Evolutionary conservation across 2,329 filamentous ascomycete species (phyloP).

Genomic region (Pseudogymnoascus sp.): DNA sequence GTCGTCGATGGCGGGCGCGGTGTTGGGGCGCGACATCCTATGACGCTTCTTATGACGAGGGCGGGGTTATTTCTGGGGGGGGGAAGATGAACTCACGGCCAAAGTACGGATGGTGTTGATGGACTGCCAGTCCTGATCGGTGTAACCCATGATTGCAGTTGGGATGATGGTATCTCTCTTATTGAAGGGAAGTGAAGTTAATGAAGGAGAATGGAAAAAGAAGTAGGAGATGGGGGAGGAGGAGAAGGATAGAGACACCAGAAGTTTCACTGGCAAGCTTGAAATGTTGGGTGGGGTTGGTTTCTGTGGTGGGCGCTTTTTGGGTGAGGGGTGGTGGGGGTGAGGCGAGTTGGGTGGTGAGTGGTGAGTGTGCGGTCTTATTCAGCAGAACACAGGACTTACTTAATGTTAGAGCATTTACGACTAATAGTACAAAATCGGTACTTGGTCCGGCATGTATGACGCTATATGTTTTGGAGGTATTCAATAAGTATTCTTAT

Average conservation of each 20-base stretch:
- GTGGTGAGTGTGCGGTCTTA: neutral
- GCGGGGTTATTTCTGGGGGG: slow-evolving; percentile 29
- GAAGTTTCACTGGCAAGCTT: slow-evolving; percentile 3
- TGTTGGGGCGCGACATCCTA: neutral
- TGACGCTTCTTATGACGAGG: slow-evolving; percentile 17
- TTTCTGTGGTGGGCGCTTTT: neutral
- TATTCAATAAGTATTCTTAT: neutral
- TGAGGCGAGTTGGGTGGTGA: neutral
- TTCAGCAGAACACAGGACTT: neutral
- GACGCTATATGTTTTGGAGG: neutral
- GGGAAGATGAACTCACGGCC: slow-evolving; percentile 62
- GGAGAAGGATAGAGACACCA: neutral
- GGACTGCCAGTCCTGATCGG: slow-evolving; percentile 77
- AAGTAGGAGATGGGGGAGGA: neutral
- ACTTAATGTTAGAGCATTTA: neutral
- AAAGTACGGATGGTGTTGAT: slow-evolving; percentile 98
- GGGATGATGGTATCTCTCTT: neutral
- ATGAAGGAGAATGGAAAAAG: neutral
- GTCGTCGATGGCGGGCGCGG: neutral
- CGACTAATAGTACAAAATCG: neutral
- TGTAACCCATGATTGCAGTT: slow-evolving; percentile 68
- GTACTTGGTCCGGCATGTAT: neutral
- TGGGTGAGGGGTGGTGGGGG: slow-evolving; percentile 1
- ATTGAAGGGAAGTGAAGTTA: neutral
- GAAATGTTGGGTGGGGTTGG: slow-evolving; percentile 2